Evolutionary conservation across 352 stramenopile species (phyloP), one percentile per base, ranked within the genome.

Genomic region (Globisporangium okanoganense): DNA sequence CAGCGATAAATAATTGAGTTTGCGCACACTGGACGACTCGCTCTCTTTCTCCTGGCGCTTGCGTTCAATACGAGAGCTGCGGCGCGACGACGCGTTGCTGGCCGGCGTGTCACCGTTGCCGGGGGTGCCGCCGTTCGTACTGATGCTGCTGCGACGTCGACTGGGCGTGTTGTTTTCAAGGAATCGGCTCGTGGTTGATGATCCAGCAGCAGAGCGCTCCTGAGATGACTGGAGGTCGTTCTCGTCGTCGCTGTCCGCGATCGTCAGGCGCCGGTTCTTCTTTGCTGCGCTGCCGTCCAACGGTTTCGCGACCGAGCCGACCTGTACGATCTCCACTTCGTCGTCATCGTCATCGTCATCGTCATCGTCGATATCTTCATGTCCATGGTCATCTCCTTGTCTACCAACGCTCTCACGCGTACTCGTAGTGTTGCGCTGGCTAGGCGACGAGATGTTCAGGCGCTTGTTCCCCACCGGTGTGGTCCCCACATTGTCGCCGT

Each of bases 201-300:
- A 9, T 61, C 14, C n/a, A 45, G 20, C 14, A 64, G n/a, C 40
- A 45, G 22, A 27, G 61, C 18, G n/a, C 41, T 33, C 18, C 29
- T 27, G n/a, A 59, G 20, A 40, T 13, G 35, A 47, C 20, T 12
- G 40, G 10, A 53, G 40, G 1, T 66, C 43, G 5, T 68, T 59
- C 24, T 85, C 73, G n/a, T 90, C 76, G 56, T 92, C 77, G 36
- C 72, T 89, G 22, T 87, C 74, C n/a, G 79, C 22, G 50, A 89
- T 81, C 10, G 71, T 72, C 24, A 75, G 36, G 13, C 66, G 71
- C 55, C 64, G 71, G 36, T 56, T 64, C 38, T 65, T 67, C 31
- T 74, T 79, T 31, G 54, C 66, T 24, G 56, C 59, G 36, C 70
- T 75, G 49, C 66, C 63, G 16, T 64, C 55, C 27, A 66, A 38